Evolutionary conservation across 305 asterid genomes (phyloP).

Genomic region (Fraxinus xanthoxyloides): DNA sequence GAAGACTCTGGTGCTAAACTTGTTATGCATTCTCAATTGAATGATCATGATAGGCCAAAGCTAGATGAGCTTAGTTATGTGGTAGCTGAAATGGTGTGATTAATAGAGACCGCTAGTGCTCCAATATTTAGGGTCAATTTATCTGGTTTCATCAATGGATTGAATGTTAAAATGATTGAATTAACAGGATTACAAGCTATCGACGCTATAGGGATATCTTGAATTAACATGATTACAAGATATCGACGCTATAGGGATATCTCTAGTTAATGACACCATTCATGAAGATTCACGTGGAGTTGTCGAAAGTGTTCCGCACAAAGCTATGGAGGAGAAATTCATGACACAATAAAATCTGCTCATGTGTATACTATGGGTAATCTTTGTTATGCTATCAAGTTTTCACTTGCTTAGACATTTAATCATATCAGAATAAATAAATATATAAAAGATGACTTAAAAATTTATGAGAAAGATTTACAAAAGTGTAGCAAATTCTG

Average conservation of each 20-base stretch:
- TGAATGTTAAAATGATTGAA: constrained; percentile 66
- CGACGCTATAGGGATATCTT: constrained; percentile 54
- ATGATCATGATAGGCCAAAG: constrained; percentile 16
- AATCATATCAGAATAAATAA: neutral
- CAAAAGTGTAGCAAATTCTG: neutral
- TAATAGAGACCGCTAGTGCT: constrained; percentile 57
- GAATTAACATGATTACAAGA: constrained; percentile 54
- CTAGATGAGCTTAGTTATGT: constrained; percentile 42
- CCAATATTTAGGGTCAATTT: constrained; percentile 67
- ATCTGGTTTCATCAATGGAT: constrained; percentile 56
- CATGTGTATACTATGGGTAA: neutral
- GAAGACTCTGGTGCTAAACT: constrained; percentile 26
- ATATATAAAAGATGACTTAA: neutral
- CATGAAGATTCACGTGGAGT: constrained; percentile 50
- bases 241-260: constrained; percentile 52
- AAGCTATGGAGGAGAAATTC: constrained; percentile 50
- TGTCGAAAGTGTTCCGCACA: constrained; percentile 34
- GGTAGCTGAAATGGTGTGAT: constrained; percentile 51
- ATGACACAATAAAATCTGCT: constrained; percentile 15
- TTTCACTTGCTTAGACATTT: neutral
- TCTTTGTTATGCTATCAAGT: neutral
- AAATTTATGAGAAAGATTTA: neutral
- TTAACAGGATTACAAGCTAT: constrained; percentile 45
- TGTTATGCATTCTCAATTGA: constrained; percentile 17
- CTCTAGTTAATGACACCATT: constrained; percentile 39